phyloP scores from a whole-genome alignment of 164 flowering plant genomes.

The Cinnamomum micranthum region DNA sequence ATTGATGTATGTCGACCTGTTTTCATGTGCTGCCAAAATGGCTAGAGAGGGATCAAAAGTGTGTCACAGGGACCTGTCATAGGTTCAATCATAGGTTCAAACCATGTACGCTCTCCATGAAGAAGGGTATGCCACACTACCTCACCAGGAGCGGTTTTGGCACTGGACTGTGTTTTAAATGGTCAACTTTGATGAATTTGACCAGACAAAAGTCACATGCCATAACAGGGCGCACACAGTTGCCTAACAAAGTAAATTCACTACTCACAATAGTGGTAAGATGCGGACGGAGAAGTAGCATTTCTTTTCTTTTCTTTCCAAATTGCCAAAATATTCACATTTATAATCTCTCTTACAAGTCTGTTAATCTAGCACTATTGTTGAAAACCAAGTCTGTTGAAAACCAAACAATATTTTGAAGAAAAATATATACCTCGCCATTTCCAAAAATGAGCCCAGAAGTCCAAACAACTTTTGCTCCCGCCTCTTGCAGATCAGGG shows the following conservation, averaged over 20 bases:
- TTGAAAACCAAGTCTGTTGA: no score
- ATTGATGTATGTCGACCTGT: neutral
- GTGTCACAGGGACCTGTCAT: no score
- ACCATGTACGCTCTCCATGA: neutral
- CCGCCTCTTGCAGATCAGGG: constrained; percentile 63
- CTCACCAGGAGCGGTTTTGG: no score
- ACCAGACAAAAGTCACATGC: neutral
- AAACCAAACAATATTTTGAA: neutral
- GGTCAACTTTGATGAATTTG: no score
- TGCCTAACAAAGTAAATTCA: neutral
- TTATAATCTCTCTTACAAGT: neutral
- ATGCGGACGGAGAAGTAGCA: no score
- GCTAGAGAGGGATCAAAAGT: no score
- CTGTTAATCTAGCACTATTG: no score
- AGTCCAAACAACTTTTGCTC: constrained; percentile 66
- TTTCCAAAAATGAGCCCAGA: constrained; percentile 84
- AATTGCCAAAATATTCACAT: neutral
- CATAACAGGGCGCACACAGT: neutral
- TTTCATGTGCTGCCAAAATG: no score
- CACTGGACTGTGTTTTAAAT: no score
- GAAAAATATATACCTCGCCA: constrained; percentile 59
- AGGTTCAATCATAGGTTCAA: neutral
- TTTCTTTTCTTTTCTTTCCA: no score
- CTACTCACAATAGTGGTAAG: neutral
- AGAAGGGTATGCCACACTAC: neutral